Percentiles rank a stretch among this genome's conserved stretches.
These are phyloP conservation scores for Heimioporus sp. DNA, from an alignment of 768 basidiomycete genomes.

Conservation along the genomic window DNA sequence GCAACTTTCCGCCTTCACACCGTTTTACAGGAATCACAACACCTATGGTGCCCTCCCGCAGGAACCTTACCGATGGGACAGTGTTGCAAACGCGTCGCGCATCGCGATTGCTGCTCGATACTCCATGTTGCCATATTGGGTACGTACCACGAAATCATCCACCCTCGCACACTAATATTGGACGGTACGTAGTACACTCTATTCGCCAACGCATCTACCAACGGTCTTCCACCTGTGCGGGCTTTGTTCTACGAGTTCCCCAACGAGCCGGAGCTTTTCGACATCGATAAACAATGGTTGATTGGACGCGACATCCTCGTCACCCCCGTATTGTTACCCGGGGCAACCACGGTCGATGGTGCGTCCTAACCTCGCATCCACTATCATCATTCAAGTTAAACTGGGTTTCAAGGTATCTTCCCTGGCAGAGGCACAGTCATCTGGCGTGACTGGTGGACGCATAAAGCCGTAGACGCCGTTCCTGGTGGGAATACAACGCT, in stretches of 20 bases:
- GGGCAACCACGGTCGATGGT: slow-evolving; percentile 68
- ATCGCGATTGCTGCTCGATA: slow-evolving; percentile 73
- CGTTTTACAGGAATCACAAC: slow-evolving; percentile 84
- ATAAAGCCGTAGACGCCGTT: slow-evolving; percentile 47
- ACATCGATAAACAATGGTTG: slow-evolving; percentile 69
- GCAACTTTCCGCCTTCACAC: slow-evolving; percentile 79
- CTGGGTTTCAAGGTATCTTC: slow-evolving; percentile 40
- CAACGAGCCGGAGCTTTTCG: slow-evolving; percentile 59
- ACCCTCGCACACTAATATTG: not conserved
- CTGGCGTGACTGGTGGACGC: slow-evolving; percentile 78
- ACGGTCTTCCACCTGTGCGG: slow-evolving; percentile 68
- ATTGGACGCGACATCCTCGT: slow-evolving; percentile 70
- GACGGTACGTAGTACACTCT: slow-evolving; percentile 54
- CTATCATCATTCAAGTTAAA: not conserved
- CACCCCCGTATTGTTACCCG: slow-evolving; percentile 71
- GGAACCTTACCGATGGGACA: slow-evolving; percentile 81
- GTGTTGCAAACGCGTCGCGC: slow-evolving; percentile 70
- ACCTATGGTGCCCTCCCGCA: slow-evolving; percentile 63
- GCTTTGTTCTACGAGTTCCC: slow-evolving; percentile 82
- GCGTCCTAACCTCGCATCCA: slow-evolving; percentile 4
- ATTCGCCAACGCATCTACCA: slow-evolving; percentile 63
- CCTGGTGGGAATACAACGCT: slow-evolving; percentile 47
- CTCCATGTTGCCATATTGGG: slow-evolving; percentile 77
- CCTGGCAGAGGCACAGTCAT: slow-evolving; percentile 42
- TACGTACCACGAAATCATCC: slow-evolving; percentile 28